Conservation (phyloP, 129 eudicot genomes). For the Flaveria bidentis region DNA sequence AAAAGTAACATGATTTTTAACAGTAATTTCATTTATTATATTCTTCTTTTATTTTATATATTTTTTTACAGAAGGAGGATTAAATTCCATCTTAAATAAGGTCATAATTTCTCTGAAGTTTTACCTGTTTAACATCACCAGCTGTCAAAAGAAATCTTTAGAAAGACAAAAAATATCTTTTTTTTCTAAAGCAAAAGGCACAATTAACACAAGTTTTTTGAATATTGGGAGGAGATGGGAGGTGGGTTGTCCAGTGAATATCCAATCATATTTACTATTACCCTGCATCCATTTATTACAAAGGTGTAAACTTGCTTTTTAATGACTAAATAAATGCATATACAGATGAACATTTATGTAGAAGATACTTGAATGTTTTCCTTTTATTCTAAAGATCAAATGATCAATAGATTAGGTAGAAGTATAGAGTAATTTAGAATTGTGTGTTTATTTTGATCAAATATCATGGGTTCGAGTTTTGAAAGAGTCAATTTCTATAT, state of each 20-base stretch:
- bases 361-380: conserved; percentile 4
- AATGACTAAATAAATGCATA: conserved; percentile 50
- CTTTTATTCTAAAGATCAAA: no score
- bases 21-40: neutral
- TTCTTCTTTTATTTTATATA: neutral
- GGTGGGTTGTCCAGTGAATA: conserved; percentile 47
- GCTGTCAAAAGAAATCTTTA: conserved; percentile 45
- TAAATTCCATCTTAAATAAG: conserved; percentile 40
- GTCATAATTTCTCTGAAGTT: conserved; percentile 46
- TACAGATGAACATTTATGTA: conserved; percentile 42
- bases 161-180: neutral
- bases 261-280: conserved; percentile 47
- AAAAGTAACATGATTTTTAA: conserved; percentile 17
- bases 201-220: conserved; percentile 41
- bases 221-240: conserved; percentile 41
- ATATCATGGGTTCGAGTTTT: no score
- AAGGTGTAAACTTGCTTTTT: conserved; percentile 37
- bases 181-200: conserved; percentile 36
- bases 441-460: no score
- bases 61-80: conserved; percentile 14
- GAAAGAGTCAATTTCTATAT: no score
- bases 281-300: conserved; percentile 44
- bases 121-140: conserved; percentile 43
- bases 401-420: no score
- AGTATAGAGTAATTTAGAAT: no score